A percentile compares a stretch with the other conserved stretches of the same genome.
Evolutionary conservation across 2,329 filamentous ascomycete species (phyloP).

Genomic region (Nectriaceae sp.): DNA sequence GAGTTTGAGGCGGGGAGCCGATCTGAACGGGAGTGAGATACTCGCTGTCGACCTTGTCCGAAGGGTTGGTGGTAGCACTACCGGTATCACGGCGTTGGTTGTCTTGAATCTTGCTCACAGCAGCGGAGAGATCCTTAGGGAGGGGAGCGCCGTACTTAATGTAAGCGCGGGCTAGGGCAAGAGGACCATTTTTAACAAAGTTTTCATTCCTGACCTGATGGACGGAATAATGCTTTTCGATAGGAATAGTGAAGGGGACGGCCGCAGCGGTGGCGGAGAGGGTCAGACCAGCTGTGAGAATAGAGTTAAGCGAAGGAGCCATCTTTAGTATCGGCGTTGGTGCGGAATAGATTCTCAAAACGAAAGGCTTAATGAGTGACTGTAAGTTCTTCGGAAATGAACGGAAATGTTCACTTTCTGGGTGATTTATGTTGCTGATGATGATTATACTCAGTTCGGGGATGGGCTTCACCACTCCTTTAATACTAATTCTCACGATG

Average conservation of each 20-base stretch:
- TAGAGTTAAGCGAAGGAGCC: conserved; percentile 10
- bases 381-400: neutral
- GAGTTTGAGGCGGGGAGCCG: conserved; percentile 45
- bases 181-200: conserved; percentile 36
- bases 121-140: conserved; percentile 30
- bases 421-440: neutral
- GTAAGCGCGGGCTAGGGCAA: conserved; percentile 37
- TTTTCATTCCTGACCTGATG: conserved; percentile 39
- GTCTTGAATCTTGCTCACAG: conserved; percentile 26
- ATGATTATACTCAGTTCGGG: neutral
- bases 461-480: neutral
- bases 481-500: neutral
- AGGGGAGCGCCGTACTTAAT: conserved; percentile 38
- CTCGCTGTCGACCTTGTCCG: conserved; percentile 35
- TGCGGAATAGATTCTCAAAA: neutral
- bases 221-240: conserved; percentile 29
- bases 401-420: neutral
- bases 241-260: conserved; percentile 2
- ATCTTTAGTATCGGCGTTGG: neutral
- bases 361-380: neutral
- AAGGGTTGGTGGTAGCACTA: conserved; percentile 26
- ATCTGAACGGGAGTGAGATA: conserved; percentile 43
- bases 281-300: conserved; percentile 20
- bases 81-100: conserved; percentile 27
- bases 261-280: conserved; percentile 22